Percentiles rank a stretch among this genome's conserved stretches.
Evolutionary conservation across 192 early-diverging fungal genomes (phyloP).

Genomic region (Coemansia sp.): DNA sequence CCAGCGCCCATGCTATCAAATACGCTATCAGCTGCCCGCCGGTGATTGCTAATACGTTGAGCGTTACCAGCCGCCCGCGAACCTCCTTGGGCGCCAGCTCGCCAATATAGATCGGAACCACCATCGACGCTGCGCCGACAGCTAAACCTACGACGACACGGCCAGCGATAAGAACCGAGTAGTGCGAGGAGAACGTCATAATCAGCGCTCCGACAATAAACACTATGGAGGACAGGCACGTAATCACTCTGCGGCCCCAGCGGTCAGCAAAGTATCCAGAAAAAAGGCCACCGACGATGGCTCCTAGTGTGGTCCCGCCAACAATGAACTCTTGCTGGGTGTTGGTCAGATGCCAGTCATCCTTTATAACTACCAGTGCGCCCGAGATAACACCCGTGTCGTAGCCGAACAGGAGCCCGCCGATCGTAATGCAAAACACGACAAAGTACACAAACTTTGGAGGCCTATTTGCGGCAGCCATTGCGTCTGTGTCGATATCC

Average conservation of each 20-base stretch:
- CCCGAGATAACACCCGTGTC: constrained; percentile 56
- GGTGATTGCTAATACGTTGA: constrained; percentile 60
- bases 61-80: constrained; percentile 58
- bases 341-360: constrained; percentile 43
- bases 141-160: constrained; percentile 56
- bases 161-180: constrained; percentile 53
- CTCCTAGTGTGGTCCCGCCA: constrained; percentile 49
- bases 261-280: constrained; percentile 70
- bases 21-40: constrained; percentile 62
- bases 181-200: constrained; percentile 52
- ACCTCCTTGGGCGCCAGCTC: constrained; percentile 60
- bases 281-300: constrained; percentile 66
- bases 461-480: constrained; percentile 20
- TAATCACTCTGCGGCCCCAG: constrained; percentile 54
- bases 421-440: constrained; percentile 54
- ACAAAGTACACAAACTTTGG: constrained; percentile 50
- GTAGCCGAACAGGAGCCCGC: constrained; percentile 58
- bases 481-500: neutral
- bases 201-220: constrained; percentile 58
- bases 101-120: constrained; percentile 56
- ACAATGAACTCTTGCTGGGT: constrained; percentile 55
- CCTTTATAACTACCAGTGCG: constrained; percentile 50
- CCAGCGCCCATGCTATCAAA: constrained; percentile 62
- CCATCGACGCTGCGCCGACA: constrained; percentile 56
- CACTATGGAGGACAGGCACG: constrained; percentile 51